phyloP scores from a whole-genome alignment of 768 basidiomycete genomes.

The Kwoniella sp. region DNA sequence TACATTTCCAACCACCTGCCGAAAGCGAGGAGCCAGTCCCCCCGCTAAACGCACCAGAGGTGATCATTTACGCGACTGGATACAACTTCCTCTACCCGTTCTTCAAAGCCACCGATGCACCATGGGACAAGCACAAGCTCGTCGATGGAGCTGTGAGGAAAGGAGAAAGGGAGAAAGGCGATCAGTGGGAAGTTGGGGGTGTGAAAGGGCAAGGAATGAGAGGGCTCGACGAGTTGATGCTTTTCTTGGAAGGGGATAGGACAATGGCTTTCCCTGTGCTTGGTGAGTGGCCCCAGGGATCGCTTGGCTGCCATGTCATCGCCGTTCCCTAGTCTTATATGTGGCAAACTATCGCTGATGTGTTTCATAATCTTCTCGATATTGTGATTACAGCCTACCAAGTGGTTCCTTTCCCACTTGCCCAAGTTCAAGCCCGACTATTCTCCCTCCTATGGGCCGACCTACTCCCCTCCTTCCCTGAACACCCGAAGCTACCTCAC shows the following conservation, averaged over 20 bases:
- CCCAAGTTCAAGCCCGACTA: conserved; percentile 72
- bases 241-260: conserved; percentile 55
- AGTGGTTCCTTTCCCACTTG: conserved; percentile 73
- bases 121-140: conserved; percentile 42
- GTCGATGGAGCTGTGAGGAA: conserved; percentile 25
- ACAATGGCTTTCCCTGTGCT: conserved; percentile 52
- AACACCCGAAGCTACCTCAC: conserved; percentile 28
- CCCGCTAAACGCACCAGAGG: conserved; percentile 43
- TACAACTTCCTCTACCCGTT: conserved; percentile 57
- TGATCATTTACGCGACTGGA: conserved; percentile 57
- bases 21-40: background rate
- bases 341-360: no score
- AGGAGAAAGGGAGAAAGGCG: conserved; percentile 42
- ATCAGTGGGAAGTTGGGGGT: conserved; percentile 37
- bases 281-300: conserved; percentile 37
- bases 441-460: conserved; percentile 50
- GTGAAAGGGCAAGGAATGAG: conserved; percentile 50
- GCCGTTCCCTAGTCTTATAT: no score
- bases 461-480: conserved; percentile 44
- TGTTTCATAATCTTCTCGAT: no score
- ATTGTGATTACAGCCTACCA: conserved; percentile 48
- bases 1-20: conserved; percentile 40
- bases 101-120: conserved; percentile 40
- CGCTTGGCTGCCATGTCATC: no score
- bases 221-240: conserved; percentile 53